A percentile compares a stretch with the other conserved stretches of the same genome.
phyloP scores from a whole-genome alignment of 306 rosid genomes.

The Canavalia gladiata region DNA sequence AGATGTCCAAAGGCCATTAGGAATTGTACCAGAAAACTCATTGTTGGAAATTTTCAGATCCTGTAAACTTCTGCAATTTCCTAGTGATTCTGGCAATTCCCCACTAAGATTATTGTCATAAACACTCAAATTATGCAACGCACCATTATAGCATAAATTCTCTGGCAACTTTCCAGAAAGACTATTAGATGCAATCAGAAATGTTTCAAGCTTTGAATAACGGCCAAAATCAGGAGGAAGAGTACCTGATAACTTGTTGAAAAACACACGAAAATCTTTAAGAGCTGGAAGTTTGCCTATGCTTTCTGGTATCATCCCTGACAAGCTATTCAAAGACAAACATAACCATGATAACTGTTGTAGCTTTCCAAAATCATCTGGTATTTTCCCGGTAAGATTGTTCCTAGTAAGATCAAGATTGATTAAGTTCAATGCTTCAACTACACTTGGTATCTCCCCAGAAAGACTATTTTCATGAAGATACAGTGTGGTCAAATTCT shows the following conservation, averaged over 20 bases:
- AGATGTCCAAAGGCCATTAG: constrained; percentile 52
- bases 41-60: constrained; percentile 41
- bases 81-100: constrained; percentile 47
- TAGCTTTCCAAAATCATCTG: constrained; percentile 45
- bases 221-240: constrained; percentile 49
- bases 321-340: constrained; percentile 42
- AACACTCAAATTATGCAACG: constrained; percentile 41
- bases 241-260: constrained; percentile 48
- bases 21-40: constrained; percentile 51
- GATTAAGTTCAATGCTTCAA: constrained; percentile 47
- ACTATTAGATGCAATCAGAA: constrained; percentile 31
- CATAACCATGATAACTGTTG: constrained; percentile 46
- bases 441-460: constrained; percentile 47
- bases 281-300: constrained; percentile 43
- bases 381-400: constrained; percentile 48
- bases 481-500: constrained; percentile 44
- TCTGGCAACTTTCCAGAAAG: constrained; percentile 50
- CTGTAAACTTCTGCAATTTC: constrained; percentile 45
- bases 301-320: constrained; percentile 48
- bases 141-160: constrained; percentile 44
- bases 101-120: constrained; percentile 44
- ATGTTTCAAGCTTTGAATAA: constrained; percentile 45
- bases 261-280: constrained; percentile 38
- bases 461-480: constrained; percentile 33
- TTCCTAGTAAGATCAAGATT: constrained; percentile 41